Conservation (phyloP, 2,329 filamentous ascomycete species). For the Plectosphaerella sp. region DNA sequence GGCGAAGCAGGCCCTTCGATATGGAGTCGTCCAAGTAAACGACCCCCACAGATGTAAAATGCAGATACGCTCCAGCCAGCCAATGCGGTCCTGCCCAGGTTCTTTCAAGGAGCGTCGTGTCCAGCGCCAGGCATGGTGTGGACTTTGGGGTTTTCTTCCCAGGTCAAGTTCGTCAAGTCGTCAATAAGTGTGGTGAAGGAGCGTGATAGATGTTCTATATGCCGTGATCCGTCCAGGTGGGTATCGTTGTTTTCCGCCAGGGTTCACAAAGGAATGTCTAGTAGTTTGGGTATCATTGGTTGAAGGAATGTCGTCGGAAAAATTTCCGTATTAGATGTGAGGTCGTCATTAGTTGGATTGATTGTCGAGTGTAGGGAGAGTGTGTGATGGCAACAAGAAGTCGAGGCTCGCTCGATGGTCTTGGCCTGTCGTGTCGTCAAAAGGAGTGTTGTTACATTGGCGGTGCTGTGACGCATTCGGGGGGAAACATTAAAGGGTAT, state of each 20-base stretch:
- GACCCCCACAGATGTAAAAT: conserved; percentile 26
- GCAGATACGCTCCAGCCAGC: conserved; percentile 43
- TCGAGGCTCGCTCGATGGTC: conserved; percentile 11
- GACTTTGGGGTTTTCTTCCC: conserved; percentile 1
- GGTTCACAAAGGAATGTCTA: neutral
- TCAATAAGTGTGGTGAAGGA: neutral
- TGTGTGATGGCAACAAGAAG: conserved; percentile 4
- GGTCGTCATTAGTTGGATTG: neutral
- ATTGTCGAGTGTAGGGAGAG: conserved; percentile 8
- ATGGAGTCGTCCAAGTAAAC: neutral
- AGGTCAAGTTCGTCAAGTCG: conserved; percentile 1
- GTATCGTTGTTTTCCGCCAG: neutral
- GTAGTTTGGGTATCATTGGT: neutral
- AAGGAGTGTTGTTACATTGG: conserved; percentile 29
- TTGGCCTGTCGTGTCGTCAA: conserved; percentile 18
- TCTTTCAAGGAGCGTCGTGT: conserved; percentile 7
- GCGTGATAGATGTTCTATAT: neutral
- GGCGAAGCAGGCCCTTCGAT: no score
- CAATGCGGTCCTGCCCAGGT: conserved; percentile 6
- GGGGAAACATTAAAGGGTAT: conserved; percentile 19
- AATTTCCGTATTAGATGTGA: neutral
- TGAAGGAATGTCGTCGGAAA: neutral
- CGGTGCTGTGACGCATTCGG: conserved; percentile 21
- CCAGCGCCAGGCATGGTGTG: neutral
- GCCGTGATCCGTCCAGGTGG: conserved; percentile 1